Base-by-base conservation (phyloP, 2,329 filamentous ascomycete genomes). In the Neonectria faginata region DNA sequence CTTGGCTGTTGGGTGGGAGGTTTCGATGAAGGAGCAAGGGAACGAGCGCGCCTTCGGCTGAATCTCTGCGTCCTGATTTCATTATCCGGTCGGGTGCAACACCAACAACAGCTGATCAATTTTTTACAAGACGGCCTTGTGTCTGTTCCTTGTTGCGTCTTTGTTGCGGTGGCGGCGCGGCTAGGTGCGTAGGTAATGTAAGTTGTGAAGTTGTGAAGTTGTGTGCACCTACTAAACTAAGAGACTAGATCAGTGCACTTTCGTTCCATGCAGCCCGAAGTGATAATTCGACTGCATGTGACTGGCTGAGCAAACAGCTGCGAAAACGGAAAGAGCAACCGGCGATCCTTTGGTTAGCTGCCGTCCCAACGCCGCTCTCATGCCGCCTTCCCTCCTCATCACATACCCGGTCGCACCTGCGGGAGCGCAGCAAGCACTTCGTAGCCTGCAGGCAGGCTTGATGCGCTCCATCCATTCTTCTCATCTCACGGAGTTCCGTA, bases 101-200 rank as follows among this genome's bases (percentile, higher is more conserved):
- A 12, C 25, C 47, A 36, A 12, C 25, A 25, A 25, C 33, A 18
- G 6, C 22, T 27, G 29, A 41, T 36, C 55, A 27, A 25, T 25
- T 39, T 54, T 9, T 41, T 12, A 16, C 33, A 31, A 48, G 27
- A 44, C 27, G 33, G 36, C 25, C 29, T 31, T 54, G n/a, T 53
- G 14, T 57, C 57, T 44, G 42, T 50, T 51, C 29, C 47, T 54
- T 57, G 18, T 47, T 63, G 41, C 20, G 25, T 48, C 54, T 48
- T 58, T 57, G 48, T 62, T 62, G 42, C 29, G 9, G 33, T 36
- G 27, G 11, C 25, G 39, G 11, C 33, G 39, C 39, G 18, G 39
- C 16, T 22, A 27, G 25, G 25, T 27, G 25, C 22, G 27, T 31
- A 20, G 48, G 27, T 10, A 55, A 51, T 62, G 53, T 42, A 16